Evolutionary conservation across 345 rosid species (phyloP), one percentile per base, ranked within the genome.

Genomic region (Sonneratia alba): DNA sequence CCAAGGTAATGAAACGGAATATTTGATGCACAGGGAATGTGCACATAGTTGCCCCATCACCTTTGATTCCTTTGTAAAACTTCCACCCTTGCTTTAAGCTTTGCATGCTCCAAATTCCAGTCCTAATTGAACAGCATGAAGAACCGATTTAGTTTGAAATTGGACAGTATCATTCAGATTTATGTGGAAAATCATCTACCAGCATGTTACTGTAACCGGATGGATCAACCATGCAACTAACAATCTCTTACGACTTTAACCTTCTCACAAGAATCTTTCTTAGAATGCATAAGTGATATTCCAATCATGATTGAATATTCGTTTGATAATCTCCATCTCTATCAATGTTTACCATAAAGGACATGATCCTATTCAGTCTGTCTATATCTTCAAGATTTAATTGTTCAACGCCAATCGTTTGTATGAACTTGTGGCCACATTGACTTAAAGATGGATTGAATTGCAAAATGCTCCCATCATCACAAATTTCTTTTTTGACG

Each of bases 71-170:
- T 90, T 76, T 90, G 89, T 62, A 94, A 75, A 79, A 89, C 91
- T 78, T 91, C 97, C 70, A 91, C 82, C 81, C 89, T 94, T 62
- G 88, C 91, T 86, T 88, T 94, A 62, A 91, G 89, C 69, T 86
- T 88, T 74, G 88, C 87, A 71, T 84, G 88, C 78, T 94, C 96
- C 81, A 87, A 66, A 21, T 84, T 67, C 98, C 96, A 89, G 79
- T 87, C 86, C 57, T 83, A 64, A 27, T 1, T 27, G 14, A 27
- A 38, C 32, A 22, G 36, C 16, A 10, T 1, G 38, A 45, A 45
- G 47, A 12, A 68, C 45, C 18, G 32, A 68, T 43, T 12, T 1
- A 7, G 5, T 22, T 42, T 67, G 51, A 15, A 38, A 47, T 32
- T 67, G 15, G 22, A 55, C 3, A 55, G 24, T 1, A 55, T 21